Conservation (phyloP, 2,329 filamentous ascomycete species). For the Calonectria pteridis region DNA sequence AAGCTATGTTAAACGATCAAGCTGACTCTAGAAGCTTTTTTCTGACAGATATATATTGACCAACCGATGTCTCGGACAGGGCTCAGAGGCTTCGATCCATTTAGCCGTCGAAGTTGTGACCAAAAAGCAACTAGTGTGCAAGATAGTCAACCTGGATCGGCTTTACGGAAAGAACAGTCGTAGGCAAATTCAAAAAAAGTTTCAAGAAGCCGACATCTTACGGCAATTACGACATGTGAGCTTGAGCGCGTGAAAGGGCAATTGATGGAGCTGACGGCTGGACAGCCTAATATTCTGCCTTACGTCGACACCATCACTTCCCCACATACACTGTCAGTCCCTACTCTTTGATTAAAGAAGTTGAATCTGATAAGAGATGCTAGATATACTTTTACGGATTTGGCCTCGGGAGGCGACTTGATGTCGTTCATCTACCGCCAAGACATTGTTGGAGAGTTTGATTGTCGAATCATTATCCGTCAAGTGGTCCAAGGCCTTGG, state of each 20-base stretch:
- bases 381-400: slow-evolving; percentile 68
- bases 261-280: slow-evolving; percentile 25
- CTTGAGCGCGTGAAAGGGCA: not conserved
- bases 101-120: slow-evolving; percentile 61
- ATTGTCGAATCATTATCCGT: slow-evolving; percentile 59
- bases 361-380: not conserved
- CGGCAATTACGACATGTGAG: slow-evolving; percentile 67
- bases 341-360: not conserved
- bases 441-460: slow-evolving; percentile 53
- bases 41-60: slow-evolving; percentile 50
- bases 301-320: slow-evolving; percentile 66
- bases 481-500: slow-evolving; percentile 61
- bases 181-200: slow-evolving; percentile 52
- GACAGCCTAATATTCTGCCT: slow-evolving; percentile 66
- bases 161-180: slow-evolving; percentile 41
- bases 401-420: slow-evolving; percentile 67
- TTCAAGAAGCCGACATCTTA: slow-evolving; percentile 66
- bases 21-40: slow-evolving; percentile 46
- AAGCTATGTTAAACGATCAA: no score
- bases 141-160: slow-evolving; percentile 67
- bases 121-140: slow-evolving; percentile 75
- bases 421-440: slow-evolving; percentile 61
- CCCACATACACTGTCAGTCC: slow-evolving; percentile 58
- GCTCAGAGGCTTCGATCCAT: slow-evolving; percentile 53
- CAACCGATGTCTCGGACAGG: slow-evolving; percentile 52